Percentiles rank a stretch among this genome's conserved stretches.
Evolutionary conservation across 2,329 filamentous ascomycete genomes (phyloP).

Genomic region (Alternaria hordeiaustralica): DNA sequence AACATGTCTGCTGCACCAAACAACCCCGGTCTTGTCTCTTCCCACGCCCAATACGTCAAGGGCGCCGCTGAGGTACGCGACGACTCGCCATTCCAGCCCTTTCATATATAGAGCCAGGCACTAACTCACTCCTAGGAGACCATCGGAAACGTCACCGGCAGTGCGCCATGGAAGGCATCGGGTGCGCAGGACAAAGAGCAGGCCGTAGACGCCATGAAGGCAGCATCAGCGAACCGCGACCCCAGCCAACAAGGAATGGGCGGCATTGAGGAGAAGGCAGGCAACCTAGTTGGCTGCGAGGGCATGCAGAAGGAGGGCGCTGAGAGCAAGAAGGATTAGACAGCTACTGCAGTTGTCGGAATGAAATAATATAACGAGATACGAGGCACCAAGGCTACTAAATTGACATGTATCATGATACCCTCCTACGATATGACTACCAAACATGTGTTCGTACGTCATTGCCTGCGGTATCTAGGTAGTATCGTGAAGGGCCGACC

Average conservation of each 20-base stretch:
- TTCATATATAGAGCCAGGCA: background rate
- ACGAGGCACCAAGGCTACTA: background rate
- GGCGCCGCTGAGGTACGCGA: conserved; percentile 67
- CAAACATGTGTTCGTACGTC: background rate
- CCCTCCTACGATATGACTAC: background rate
- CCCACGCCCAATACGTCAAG: conserved; percentile 73
- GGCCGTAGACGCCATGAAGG: conserved; percentile 68
- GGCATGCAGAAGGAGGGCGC: conserved; percentile 65
- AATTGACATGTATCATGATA: background rate
- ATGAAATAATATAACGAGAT: background rate
- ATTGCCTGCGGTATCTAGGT: background rate
- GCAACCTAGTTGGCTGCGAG: conserved; percentile 69
- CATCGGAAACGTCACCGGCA: conserved; percentile 68
- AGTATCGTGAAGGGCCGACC: background rate
- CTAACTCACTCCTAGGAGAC: conserved; percentile 53
- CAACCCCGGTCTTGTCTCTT: conserved; percentile 66
- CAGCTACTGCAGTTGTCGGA: background rate
- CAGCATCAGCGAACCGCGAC: conserved; percentile 64
- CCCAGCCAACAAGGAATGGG: conserved; percentile 63
- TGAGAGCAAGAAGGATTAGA: conserved; percentile 34
- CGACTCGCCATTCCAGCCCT: background rate
- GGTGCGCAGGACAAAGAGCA: conserved; percentile 69
- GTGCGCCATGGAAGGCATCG: conserved; percentile 67
- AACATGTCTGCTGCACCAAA: conserved; percentile 38
- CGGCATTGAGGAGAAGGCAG: conserved; percentile 68